Conservation (phyloP, 1,284 basidiomycete species). For the Moniliophthora roreri region DNA sequence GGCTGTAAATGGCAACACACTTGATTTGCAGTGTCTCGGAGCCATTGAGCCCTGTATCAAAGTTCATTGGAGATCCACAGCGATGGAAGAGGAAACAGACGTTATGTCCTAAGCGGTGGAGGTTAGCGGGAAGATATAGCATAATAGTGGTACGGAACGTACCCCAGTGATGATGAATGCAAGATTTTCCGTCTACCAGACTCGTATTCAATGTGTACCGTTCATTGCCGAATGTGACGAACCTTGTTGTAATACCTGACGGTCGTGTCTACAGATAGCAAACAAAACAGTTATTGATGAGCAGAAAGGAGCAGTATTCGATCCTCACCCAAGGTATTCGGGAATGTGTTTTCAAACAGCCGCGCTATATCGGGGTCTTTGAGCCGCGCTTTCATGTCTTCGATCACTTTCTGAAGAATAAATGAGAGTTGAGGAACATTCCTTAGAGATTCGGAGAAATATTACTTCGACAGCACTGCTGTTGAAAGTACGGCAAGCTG, state of each 20-base stretch:
- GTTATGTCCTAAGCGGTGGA: slow-evolving; percentile 57
- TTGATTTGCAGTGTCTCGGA: slow-evolving; percentile 78
- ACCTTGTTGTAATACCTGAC: slow-evolving; percentile 70
- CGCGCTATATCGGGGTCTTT: slow-evolving; percentile 75
- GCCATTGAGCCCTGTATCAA: slow-evolving; percentile 58
- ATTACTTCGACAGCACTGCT: slow-evolving; percentile 69
- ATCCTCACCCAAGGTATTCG: slow-evolving; percentile 65
- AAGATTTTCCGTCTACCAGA: slow-evolving; percentile 53
- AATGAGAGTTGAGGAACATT: not conserved
- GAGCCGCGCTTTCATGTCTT: slow-evolving; percentile 65
- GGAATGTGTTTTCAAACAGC: slow-evolving; percentile 77
- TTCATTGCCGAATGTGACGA: slow-evolving; percentile 15
- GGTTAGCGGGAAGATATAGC: slow-evolving; percentile 8
- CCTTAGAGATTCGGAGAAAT: not conserved
- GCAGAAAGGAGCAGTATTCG: not conserved
- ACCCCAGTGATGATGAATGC: slow-evolving; percentile 79
- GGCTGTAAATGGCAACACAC: slow-evolving; percentile 26
- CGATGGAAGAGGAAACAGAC: slow-evolving; percentile 33
- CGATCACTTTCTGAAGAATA: slow-evolving; percentile 64
- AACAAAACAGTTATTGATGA: not conserved
- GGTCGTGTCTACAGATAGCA: slow-evolving; percentile 59
- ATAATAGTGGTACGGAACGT: slow-evolving; percentile 24
- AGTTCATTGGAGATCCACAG: slow-evolving; percentile 6
- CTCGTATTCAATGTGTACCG: slow-evolving; percentile 8
- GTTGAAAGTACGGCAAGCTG: slow-evolving; percentile 70